Evolutionary conservation across 495 filamentous ascomycete genomes (phyloP).

Genomic region (Tuber aestivum): DNA sequence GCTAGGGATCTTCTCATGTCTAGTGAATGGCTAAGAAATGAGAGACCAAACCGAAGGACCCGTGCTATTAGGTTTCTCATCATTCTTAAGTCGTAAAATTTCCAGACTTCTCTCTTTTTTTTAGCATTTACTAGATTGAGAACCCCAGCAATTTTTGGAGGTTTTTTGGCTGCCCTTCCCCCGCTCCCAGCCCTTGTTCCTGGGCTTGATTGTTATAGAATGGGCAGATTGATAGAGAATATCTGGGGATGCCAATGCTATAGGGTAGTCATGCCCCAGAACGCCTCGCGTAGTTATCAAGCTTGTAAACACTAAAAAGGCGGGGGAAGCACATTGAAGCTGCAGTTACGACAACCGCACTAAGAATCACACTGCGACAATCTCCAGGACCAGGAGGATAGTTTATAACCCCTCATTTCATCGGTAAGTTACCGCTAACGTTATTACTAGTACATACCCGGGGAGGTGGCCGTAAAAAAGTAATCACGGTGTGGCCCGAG

Average conservation of each 20-base stretch:
- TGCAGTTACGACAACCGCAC: background rate
- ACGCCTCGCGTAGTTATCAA: background rate
- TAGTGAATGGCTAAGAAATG: background rate
- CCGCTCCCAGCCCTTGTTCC: background rate
- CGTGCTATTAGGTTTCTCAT: too few relatives aligned
- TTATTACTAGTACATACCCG: background rate
- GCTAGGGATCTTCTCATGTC: background rate
- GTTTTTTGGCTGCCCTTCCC: background rate
- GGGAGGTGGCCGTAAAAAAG: background rate
- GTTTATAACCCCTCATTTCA: background rate
- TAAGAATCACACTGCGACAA: background rate
- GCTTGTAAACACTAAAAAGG: background rate
- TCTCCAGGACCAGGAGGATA: background rate
- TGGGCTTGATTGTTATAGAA: background rate
- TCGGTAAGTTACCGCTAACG: background rate
- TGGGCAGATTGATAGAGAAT: background rate
- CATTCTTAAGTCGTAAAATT: too few relatives aligned
- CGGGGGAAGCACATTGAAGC: background rate
- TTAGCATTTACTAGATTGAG: background rate
- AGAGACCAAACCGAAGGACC: too few relatives aligned
- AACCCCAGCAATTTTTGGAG: background rate
- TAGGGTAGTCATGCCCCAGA: too few relatives aligned
- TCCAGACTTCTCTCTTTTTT: too few relatives aligned
- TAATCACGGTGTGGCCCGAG: background rate
- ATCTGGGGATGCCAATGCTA: background rate